Evolutionary conservation across 805 yeast genomes (phyloP).

Genomic region (Nakazawaea ambrosiae): DNA sequence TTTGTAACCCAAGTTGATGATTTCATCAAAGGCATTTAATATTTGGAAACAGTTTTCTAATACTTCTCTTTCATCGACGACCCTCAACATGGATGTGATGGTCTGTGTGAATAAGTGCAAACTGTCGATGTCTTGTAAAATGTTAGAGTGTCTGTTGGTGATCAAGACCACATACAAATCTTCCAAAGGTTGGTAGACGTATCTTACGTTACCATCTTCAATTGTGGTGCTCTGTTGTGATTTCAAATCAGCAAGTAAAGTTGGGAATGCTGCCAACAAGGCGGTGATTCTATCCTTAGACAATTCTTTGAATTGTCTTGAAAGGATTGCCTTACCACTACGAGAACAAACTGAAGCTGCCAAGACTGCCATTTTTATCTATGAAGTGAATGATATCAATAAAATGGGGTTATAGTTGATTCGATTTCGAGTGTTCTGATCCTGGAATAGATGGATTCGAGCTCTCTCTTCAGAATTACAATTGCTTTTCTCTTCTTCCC

Average conservation of each 20-base stretch:
- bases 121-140: conserved; percentile 90
- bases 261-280: conserved; percentile 78
- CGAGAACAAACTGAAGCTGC: conserved; percentile 95
- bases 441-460: too few relatives aligned
- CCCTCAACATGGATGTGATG: conserved; percentile 64
- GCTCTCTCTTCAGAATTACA: too few relatives aligned
- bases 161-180: conserved; percentile 86
- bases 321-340: conserved; percentile 85
- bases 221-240: conserved; percentile 86
- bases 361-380: conserved; percentile 55
- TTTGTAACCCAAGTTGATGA: conserved; percentile 80
- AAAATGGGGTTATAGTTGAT: too few relatives aligned
- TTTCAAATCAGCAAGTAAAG: conserved; percentile 59
- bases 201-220: conserved; percentile 87
- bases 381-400: too few relatives aligned
- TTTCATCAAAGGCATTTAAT: conserved; percentile 89
- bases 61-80: conserved; percentile 76
- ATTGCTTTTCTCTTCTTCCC: too few relatives aligned
- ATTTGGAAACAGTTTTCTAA: conserved; percentile 83
- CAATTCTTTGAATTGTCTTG: conserved; percentile 87
- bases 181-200: conserved; percentile 93
- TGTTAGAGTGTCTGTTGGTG: conserved; percentile 86
- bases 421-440: too few relatives aligned
- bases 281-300: conserved; percentile 81
- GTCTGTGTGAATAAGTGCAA: conserved; percentile 79